Evolutionary conservation across 306 rosid genomes (phyloP), one percentile per base, ranked within the genome.

Genomic region (Vigna hirtella): DNA sequence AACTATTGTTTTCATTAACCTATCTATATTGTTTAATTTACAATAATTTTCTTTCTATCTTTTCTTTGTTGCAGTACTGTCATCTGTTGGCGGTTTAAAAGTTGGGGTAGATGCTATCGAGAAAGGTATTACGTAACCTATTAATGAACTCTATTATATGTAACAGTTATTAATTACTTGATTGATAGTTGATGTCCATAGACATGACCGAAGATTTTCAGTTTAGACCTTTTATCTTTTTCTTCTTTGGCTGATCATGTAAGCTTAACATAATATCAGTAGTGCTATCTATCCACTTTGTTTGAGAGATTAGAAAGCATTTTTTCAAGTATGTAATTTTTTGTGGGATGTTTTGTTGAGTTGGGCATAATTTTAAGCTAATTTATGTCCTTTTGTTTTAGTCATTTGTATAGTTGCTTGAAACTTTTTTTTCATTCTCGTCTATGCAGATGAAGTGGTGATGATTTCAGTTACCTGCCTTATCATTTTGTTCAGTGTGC

Each of bases 391-490:
- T 56, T 59, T 32, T 66, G 70, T 30, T 26, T 55, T 70, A 64
- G 61, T 52, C 58, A 48, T 68, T 49, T 74, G 40, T 70, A 32
- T n/a, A 56, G 34, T 56, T 76, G 70, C 74, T 65, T 79, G 73
- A 76, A 79, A 30, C 34, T 7, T 70, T 57, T 63, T 71, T 63
- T 70, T 48, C 50, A 10, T 80, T 79, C 77, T 55, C 38, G n/a
- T 71, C 76, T 55, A 67, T 89, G 97, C 98, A 92, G 98, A 86
- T 80, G 76, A 92, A 88, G 98, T 86, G 85, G 89, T 85, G 91
- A 87, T 92, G 92, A 89, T 95, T 84, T 92, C 98, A 30, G 97
- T 95, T 82, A 89, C 96, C 42, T 92, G 87, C 85, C 96, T 92
- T 66, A 75, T 95, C 57, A 47, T 92, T 86, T 81, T 95, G 83